These are phyloP conservation scores for Aspergillus ruber DNA, from an alignment of 2,329 filamentous ascomycete species.

Conservation along the genomic window DNA sequence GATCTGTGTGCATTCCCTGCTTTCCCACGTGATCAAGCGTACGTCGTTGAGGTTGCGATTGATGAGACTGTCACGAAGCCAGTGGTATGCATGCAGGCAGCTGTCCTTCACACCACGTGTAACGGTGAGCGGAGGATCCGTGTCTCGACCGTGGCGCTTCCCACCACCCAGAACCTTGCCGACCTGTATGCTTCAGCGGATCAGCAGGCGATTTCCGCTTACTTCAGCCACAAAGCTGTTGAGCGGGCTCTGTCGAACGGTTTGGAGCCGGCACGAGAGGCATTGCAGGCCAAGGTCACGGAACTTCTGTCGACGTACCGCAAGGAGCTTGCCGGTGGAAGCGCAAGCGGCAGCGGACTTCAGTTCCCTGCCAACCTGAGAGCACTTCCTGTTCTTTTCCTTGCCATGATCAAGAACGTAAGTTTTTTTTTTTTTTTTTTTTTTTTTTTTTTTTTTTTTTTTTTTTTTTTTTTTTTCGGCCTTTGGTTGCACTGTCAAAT, in stretches of 20 bases:
- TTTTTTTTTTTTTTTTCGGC: conserved; percentile 8
- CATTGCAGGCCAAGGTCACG: conserved; percentile 81
- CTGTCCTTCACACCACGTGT: conserved; percentile 93
- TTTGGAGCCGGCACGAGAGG: conserved; percentile 83
- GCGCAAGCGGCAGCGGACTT: conserved; percentile 83
- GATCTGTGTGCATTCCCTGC: conserved; percentile 97
- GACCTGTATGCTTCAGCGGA: conserved; percentile 94
- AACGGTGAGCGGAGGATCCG: conserved; percentile 94
- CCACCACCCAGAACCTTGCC: conserved; percentile 82
- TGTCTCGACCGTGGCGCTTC: conserved; percentile 86
- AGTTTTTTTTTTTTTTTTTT: conserved; percentile 26
- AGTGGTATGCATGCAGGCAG: conserved; percentile 86
- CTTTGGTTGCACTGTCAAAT: conserved; percentile 5
- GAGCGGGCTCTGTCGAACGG: conserved; percentile 80
- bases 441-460: too few species aligned
- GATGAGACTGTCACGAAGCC: conserved; percentile 90
- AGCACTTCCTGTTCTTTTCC: conserved; percentile 80
- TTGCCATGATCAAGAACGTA: conserved; percentile 94
- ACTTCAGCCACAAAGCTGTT: conserved; percentile 96
- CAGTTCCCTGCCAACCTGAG: conserved; percentile 92
- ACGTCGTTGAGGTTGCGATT: conserved; percentile 96
- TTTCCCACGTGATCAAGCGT: conserved; percentile 93
- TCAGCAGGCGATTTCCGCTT: conserved; percentile 85
- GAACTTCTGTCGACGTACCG: conserved; percentile 93
- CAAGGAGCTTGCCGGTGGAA: conserved; percentile 92